Base-by-base conservation (phyloP, 192 early-diverging fungal genomes). In the Coemansia sp. region DNA sequence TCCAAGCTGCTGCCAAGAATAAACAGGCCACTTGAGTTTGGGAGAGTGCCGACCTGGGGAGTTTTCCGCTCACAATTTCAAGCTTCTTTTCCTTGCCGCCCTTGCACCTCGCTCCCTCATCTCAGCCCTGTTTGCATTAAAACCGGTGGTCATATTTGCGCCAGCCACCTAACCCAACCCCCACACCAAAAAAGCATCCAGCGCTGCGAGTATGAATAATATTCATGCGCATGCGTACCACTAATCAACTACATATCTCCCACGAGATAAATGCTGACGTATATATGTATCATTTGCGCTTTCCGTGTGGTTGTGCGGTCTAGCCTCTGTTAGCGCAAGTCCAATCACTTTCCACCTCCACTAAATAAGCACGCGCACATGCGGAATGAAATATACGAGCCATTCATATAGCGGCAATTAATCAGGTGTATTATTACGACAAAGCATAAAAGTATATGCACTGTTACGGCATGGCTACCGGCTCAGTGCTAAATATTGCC, bases 121-220 rank as follows among this genome's bases (percentile, higher is more conserved):
- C 13, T 5, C 41, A 2, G 16, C 41, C 41, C 41, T n/a, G 12
- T n/a, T 45, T 45, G 41, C 41, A 45, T 45, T 45, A 45, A n/a
- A 45, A 13, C 12, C 3, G 16, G 14, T 45, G 41, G 41, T 45
- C 41, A 45, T n/a, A 45, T 45, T 45, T 13, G 41, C 41, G 41
- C 41, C 41, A 45, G 41, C 41, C 32, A 35, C 32, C 32, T 35
- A 35, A 35, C 32, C 32, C 32, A 35, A 35, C 32, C 32, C 32
- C 32, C 32, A 9, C 32, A 35, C 32, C 32, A 35, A 35, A 35
- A 45, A 45, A n/a, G 53, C 53, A 54, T 26, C 9, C 23, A 32
- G 32, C 54, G 54, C 29, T 32, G 54, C 29, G 54, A 55, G 13
- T 55, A 55, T 55, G 54, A 56, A 19, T 56, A 56, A 56, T 56